Evolutionary conservation across 345 rosid genomes (phyloP).

Genomic region (Diplotaxis tenuifolia): DNA sequence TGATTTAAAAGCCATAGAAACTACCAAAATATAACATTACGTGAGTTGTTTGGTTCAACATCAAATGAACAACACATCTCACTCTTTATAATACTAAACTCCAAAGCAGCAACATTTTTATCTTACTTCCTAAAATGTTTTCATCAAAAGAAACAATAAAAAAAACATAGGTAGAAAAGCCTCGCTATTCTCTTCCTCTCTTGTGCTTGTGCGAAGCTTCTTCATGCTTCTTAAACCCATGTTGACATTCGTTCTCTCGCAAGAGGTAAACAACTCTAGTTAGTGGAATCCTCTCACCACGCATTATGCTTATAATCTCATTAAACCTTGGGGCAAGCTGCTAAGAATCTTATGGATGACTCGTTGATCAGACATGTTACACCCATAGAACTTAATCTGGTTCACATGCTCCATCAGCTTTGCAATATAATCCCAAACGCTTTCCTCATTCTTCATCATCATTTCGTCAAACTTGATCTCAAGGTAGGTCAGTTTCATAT

Average conservation of each 20-base stretch:
- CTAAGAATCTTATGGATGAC: background rate
- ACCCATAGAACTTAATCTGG: background rate
- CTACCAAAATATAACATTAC: background rate
- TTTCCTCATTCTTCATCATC: background rate
- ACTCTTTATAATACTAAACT: background rate
- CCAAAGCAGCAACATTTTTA: background rate
- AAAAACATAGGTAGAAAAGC: background rate
- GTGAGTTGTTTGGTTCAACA: background rate
- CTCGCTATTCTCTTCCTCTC: conserved; percentile 4
- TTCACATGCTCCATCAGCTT: background rate
- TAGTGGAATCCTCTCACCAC: background rate
- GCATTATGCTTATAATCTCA: background rate
- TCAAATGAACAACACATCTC: background rate
- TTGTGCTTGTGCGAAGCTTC: conserved; percentile 1
- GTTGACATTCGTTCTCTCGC: background rate
- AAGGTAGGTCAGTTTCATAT: background rate
- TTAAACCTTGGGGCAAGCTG: background rate
- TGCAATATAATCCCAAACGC: background rate
- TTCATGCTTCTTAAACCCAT: background rate
- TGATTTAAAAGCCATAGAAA: background rate
- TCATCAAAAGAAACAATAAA: background rate
- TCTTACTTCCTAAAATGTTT: background rate
- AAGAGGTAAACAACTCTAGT: background rate
- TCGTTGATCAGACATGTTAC: background rate
- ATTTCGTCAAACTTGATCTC: background rate